These are phyloP conservation scores for Cyclocybe aegerita DNA, from an alignment of 768 basidiomycete genomes.

Conservation along the genomic window DNA sequence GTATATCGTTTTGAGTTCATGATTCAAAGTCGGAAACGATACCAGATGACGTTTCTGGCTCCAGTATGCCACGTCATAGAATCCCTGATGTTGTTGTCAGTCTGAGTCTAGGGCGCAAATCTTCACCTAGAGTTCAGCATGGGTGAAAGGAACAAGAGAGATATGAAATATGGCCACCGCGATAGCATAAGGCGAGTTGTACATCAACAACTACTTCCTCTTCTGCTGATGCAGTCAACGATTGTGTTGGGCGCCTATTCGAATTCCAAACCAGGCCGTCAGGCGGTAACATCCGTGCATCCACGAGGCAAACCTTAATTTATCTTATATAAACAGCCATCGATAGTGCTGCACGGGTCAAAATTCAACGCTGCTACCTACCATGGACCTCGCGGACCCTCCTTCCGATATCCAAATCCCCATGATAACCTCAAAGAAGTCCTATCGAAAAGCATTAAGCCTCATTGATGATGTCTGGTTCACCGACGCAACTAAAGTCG, in stretches of 20 bases:
- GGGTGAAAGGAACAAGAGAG: too few species aligned
- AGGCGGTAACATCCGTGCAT: neutral
- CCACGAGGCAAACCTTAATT: neutral
- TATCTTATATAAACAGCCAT: neutral
- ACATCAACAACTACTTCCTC: too few species aligned
- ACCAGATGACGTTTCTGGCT: too few species aligned
- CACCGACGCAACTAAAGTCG: constrained; percentile 8
- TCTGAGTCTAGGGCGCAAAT: too few species aligned
- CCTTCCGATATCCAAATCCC: neutral
- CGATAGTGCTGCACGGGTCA: neutral
- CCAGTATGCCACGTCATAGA: too few species aligned
- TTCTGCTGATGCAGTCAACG: neutral
- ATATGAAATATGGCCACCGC: too few species aligned
- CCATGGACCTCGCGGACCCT: constrained; percentile 4
- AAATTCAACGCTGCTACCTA: neutral
- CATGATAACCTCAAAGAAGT: neutral
- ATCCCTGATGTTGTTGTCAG: too few species aligned
- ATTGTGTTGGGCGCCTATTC: neutral
- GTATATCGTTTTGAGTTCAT: too few species aligned
- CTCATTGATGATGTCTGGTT: constrained; percentile 16
- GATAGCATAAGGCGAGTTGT: too few species aligned
- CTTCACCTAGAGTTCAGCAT: too few species aligned
- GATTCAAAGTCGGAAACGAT: too few species aligned
- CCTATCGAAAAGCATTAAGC: neutral
- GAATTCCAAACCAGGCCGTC: neutral